Evolutionary conservation across 2,329 filamentous ascomycete species (phyloP).

Genomic region (Trichoderma atrobrunneum): DNA sequence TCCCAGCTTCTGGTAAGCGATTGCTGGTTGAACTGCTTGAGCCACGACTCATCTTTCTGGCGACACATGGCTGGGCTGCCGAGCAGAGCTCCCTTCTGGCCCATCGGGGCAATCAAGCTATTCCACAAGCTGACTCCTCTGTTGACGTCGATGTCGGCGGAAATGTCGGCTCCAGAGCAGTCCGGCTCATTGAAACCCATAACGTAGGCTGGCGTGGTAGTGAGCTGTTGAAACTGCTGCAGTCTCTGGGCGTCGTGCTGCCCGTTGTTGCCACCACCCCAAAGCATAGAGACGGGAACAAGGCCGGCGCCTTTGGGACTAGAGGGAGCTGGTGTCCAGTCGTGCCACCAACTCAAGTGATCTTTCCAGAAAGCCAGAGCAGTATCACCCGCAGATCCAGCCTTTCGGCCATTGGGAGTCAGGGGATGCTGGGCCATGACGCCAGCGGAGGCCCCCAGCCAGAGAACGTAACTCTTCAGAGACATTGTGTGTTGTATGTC

Average conservation of each 20-base stretch:
- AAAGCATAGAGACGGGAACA: constrained; percentile 22
- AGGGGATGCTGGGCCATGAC: constrained; percentile 6
- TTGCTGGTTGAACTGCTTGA: constrained; percentile 19
- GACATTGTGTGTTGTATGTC: neutral
- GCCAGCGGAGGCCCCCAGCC: neutral
- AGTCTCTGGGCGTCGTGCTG: constrained; percentile 16
- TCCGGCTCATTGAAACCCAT: constrained; percentile 23
- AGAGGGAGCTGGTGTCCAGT: constrained; percentile 21
- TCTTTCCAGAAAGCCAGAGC: constrained; percentile 20
- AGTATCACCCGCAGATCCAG: constrained; percentile 20
- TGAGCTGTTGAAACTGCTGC: constrained; percentile 17
- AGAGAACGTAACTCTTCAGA: constrained; percentile 17
- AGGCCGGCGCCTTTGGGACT: constrained; percentile 10
- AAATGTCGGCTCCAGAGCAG: constrained; percentile 19
- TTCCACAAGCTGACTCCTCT: constrained; percentile 47
- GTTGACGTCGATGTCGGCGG: constrained; percentile 20
- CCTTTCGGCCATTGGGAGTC: constrained; percentile 21
- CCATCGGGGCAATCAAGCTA: constrained; percentile 63
- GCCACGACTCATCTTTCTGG: constrained; percentile 32
- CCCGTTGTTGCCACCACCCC: constrained; percentile 22
- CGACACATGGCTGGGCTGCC: constrained; percentile 58
- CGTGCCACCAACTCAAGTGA: constrained; percentile 23
- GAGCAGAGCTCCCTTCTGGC: constrained; percentile 58
- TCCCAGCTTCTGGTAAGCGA: constrained; percentile 19
- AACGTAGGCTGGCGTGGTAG: constrained; percentile 17